Evolutionary conservation across 1,139 yeast genomes (phyloP).

Genomic region (Scheffersomyces segobiensis): DNA sequence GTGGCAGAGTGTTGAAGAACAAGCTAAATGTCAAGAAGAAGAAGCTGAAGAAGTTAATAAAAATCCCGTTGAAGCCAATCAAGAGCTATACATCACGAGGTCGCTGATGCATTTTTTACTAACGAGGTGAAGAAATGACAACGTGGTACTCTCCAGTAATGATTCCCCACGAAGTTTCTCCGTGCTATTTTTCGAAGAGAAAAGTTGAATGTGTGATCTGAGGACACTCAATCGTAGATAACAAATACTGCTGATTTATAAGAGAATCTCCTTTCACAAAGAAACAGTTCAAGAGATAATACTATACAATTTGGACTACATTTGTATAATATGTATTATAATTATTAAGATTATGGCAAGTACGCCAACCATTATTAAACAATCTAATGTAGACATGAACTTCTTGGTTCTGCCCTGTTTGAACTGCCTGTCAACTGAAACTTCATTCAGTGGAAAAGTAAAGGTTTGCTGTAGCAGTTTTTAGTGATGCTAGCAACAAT

Average conservation of each 20-base stretch:
- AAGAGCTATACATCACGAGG: slow-evolving; percentile 19
- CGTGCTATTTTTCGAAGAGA: background rate
- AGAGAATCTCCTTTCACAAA: background rate
- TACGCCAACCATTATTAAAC: background rate
- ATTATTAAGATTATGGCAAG: background rate
- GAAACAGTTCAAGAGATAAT: background rate
- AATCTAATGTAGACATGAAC: background rate
- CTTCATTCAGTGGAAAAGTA: background rate
- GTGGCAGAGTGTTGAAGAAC: slow-evolving; percentile 58
- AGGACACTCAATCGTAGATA: background rate
- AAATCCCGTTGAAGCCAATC: slow-evolving; percentile 25
- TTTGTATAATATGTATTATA: background rate
- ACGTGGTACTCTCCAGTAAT: no score
- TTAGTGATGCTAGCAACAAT: background rate
- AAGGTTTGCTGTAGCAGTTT: background rate
- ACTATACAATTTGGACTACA: background rate
- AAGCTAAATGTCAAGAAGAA: slow-evolving; percentile 40
- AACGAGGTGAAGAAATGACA: no score
- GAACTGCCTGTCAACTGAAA: background rate
- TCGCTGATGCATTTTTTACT: no score
- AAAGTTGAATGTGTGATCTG: background rate
- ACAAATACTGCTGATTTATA: background rate
- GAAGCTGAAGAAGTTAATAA: slow-evolving; percentile 12
- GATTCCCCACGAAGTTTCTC: no score
- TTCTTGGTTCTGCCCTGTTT: background rate